Evolutionary conservation across 2,329 filamentous ascomycete species (phyloP).

Genomic region (Orbilia ellipsospora): DNA sequence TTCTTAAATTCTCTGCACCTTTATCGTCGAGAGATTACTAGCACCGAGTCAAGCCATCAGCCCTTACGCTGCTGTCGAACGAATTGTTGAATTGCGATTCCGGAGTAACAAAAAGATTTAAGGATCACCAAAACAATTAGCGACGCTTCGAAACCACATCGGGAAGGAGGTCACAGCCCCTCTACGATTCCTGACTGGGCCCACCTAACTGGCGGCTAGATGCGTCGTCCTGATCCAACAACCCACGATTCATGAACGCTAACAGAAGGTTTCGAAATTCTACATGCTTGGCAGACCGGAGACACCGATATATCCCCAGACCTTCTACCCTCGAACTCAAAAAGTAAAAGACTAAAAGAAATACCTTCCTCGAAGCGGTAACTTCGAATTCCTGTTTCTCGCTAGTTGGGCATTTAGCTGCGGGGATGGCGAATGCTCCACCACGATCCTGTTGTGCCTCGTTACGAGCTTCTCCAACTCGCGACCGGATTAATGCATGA

Average conservation of each 20-base stretch:
- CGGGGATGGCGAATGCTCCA: conserved; percentile 47
- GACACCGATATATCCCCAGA: conserved; percentile 23
- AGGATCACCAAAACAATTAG: conserved; percentile 26
- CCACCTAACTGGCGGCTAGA: conserved; percentile 54
- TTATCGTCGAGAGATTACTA: conserved; percentile 15
- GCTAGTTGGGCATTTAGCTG: conserved; percentile 11
- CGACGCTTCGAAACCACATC: conserved; percentile 19
- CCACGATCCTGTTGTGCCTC: conserved; percentile 16
- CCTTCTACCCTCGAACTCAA: not conserved
- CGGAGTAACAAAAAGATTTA: conserved; percentile 11
- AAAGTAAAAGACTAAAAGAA: not conserved
- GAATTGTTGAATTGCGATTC: conserved; percentile 26
- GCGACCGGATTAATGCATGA: conserved; percentile 8
- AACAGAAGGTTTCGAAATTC: conserved; percentile 16
- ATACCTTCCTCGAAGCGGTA: conserved; percentile 22
- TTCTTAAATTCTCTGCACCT: conserved; percentile 26
- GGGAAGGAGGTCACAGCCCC: conserved; percentile 24
- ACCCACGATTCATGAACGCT: conserved; percentile 24
- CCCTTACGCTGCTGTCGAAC: conserved; percentile 14
- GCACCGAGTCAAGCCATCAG: conserved; percentile 14
- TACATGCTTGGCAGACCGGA: conserved; percentile 42
- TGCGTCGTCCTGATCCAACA: conserved; percentile 44
- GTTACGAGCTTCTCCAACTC: conserved; percentile 32
- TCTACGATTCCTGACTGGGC: conserved; percentile 20
- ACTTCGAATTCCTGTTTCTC: conserved; percentile 30